These are phyloP conservation scores for Microbotryomycetes sp. DNA, from an alignment of 1,284 basidiomycete genomes.

Conservation along the genomic window DNA sequence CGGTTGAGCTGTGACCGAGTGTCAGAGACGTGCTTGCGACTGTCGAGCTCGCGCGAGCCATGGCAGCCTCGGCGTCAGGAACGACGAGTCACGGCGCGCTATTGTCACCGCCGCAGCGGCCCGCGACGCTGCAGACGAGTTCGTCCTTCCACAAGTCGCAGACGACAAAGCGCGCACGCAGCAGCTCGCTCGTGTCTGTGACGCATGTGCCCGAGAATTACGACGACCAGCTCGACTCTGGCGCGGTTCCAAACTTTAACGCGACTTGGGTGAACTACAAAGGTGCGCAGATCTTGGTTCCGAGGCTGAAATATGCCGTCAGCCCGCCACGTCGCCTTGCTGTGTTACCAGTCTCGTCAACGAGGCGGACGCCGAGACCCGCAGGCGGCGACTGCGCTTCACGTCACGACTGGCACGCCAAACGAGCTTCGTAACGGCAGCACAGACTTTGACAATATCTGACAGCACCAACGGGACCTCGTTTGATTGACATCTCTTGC, in stretches of 20 bases:
- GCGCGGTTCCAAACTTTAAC: constrained; percentile 53
- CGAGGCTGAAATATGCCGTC: neutral
- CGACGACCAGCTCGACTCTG: constrained; percentile 44
- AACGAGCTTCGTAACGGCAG: neutral
- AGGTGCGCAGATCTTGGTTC: constrained; percentile 48
- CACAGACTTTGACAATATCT: too few species aligned
- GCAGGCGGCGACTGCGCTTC: neutral
- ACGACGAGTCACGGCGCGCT: neutral
- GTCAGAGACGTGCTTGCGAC: too few species aligned
- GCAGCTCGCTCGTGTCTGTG: constrained; percentile 40
- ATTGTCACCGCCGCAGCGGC: neutral
- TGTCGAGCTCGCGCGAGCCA: too few species aligned
- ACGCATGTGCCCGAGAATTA: constrained; percentile 43
- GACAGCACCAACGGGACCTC: too few species aligned
- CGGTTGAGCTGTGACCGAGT: too few species aligned
- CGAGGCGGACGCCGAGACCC: neutral
- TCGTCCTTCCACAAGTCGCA: neutral
- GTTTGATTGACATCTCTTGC: neutral
- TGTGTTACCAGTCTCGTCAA: neutral
- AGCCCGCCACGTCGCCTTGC: neutral
- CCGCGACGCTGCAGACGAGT: neutral
- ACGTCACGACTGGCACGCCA: too few species aligned
- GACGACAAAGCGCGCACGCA: constrained; percentile 14
- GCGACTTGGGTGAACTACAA: constrained; percentile 98
- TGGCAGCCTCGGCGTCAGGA: too few species aligned